phyloP scores from a whole-genome alignment of 1,139 yeast genomes.

The Kodamaea anthophila region DNA sequence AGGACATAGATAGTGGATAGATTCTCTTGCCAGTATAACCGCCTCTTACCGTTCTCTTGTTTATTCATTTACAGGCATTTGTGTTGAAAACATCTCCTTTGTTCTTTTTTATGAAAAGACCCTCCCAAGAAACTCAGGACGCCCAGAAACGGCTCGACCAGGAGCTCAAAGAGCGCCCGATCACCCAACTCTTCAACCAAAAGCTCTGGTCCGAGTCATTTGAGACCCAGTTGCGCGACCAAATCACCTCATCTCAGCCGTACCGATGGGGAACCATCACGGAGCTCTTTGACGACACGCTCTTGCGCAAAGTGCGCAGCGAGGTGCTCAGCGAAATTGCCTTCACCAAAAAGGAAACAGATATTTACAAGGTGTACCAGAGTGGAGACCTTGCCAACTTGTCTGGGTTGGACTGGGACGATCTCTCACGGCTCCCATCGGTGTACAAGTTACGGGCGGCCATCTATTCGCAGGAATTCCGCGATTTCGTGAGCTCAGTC shows the following conservation, averaged over 20 bases:
- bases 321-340: slow-evolving; percentile 82
- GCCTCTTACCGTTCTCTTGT: too few species aligned
- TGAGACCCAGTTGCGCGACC: slow-evolving; percentile 33
- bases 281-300: slow-evolving; percentile 65
- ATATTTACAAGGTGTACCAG: slow-evolving; percentile 90
- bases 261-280: slow-evolving; percentile 85
- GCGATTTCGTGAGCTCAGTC: slow-evolving; percentile 73
- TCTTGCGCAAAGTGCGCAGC: slow-evolving; percentile 70
- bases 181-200: slow-evolving; percentile 45
- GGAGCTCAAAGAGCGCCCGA: slow-evolving; percentile 21
- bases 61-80: too few species aligned
- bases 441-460: slow-evolving; percentile 76
- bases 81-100: too few species aligned
- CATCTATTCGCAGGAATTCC: slow-evolving; percentile 76
- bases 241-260: slow-evolving; percentile 56
- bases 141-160: slow-evolving; percentile 5
- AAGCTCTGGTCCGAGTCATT: slow-evolving; percentile 48
- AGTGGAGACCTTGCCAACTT: slow-evolving; percentile 93
- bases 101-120: slow-evolving; percentile 9
- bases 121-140: slow-evolving; percentile 4
- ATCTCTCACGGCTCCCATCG: slow-evolving; percentile 66
- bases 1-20: too few species aligned
- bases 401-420: slow-evolving; percentile 76
- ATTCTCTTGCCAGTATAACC: too few species aligned
- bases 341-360: slow-evolving; percentile 93